phyloP scores from a whole-genome alignment of 805 yeast genomes.

The Sugiyamaella americana region DNA sequence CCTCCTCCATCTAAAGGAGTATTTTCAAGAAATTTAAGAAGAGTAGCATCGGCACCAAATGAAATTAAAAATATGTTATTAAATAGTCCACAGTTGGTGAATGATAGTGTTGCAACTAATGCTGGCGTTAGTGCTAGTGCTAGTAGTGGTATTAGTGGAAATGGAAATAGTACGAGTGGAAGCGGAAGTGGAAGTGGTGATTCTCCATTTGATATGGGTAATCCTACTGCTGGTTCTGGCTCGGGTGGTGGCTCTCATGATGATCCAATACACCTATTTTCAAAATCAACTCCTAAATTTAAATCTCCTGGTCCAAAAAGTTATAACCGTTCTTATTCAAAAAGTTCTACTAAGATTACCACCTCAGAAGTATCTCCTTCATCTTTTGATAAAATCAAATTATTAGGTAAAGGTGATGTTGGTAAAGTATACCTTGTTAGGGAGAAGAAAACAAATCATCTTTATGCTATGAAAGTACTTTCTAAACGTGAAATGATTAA shows the following conservation, averaged over 20 bases:
- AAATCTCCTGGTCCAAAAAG: conserved; percentile 39
- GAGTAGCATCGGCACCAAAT: conserved; percentile 84
- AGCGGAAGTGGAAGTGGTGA: conserved; percentile 2
- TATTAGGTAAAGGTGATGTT: conserved; percentile 96
- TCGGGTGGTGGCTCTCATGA: neutral
- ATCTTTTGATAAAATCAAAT: conserved; percentile 80
- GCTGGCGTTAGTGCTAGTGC: neutral
- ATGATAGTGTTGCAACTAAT: neutral
- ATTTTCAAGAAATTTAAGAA: conserved; percentile 39
- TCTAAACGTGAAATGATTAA: conserved; percentile 90
- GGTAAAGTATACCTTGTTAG: conserved; percentile 92
- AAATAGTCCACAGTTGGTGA: neutral
- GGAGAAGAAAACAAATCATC: conserved; percentile 64
- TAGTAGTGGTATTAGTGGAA: neutral
- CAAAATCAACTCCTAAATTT: neutral
- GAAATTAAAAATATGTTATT: conserved; percentile 37
- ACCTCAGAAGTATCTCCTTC: conserved; percentile 79
- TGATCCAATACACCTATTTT: no score
- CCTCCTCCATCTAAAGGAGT: conserved; percentile 23
- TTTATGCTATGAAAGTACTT: conserved; percentile 90
- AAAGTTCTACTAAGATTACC: conserved; percentile 64
- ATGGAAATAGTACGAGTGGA: conserved; percentile 21
- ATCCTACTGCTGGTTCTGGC: neutral
- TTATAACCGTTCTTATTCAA: conserved; percentile 59
- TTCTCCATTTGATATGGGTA: conserved; percentile 11